These are phyloP conservation scores for Phytophthora ramorum DNA, from an alignment of 352 stramenopile genomes.

Conservation along the genomic window DNA sequence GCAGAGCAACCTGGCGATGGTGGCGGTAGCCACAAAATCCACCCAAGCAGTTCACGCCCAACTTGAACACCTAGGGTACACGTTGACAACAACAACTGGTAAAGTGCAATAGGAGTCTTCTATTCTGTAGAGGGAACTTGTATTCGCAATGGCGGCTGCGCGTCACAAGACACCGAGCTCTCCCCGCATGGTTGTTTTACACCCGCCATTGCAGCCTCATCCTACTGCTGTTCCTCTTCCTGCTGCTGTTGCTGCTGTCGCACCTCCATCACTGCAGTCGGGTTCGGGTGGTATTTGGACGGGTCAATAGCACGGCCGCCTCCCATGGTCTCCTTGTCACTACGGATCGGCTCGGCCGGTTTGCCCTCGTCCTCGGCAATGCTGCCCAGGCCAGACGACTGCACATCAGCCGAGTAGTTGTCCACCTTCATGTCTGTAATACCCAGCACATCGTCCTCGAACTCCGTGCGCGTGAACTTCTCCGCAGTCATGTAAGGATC, in stretches of 20 bases:
- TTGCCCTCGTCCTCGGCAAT: conserved; percentile 52
- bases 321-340: conserved; percentile 73
- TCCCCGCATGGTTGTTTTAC: conserved; percentile 18
- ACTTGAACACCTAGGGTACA: conserved; percentile 25
- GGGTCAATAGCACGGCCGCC: conserved; percentile 58
- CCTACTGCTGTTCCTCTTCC: conserved; percentile 39
- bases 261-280: conserved; percentile 64
- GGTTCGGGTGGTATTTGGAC: conserved; percentile 72
- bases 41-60: conserved; percentile 18
- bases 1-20: conserved; percentile 70
- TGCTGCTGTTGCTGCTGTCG: conserved; percentile 47
- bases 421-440: conserved; percentile 95
- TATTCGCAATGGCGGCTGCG: conserved; percentile 38
- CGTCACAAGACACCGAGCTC: conserved; percentile 16
- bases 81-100: not conserved
- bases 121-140: conserved; percentile 25
- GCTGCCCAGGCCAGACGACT: conserved; percentile 18
- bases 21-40: conserved; percentile 55
- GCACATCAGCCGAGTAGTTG: conserved; percentile 59
- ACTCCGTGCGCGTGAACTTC: conserved; percentile 87
- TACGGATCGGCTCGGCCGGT: conserved; percentile 42
- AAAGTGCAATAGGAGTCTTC: conserved; percentile 27
- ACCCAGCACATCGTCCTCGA: conserved; percentile 93
- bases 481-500: conserved; percentile 77
- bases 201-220: conserved; percentile 34